phyloP scores from a whole-genome alignment of 2,329 filamentous ascomycete species.

The Aspergillus fumigatus region DNA sequence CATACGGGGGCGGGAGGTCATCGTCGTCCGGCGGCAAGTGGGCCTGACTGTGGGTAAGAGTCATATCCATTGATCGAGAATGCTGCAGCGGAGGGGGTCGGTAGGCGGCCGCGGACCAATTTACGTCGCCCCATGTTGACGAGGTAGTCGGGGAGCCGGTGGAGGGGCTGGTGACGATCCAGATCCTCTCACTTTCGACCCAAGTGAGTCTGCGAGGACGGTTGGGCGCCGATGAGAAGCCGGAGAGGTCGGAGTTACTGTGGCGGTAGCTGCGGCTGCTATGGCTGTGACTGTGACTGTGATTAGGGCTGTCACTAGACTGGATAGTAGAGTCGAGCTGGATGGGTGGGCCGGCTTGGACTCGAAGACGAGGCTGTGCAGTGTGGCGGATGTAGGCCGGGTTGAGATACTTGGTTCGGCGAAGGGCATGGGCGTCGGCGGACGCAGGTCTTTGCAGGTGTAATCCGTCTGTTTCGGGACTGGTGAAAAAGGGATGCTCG shows the following conservation, averaged over 20 bases:
- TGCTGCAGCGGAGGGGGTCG: neutral
- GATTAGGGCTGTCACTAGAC: neutral
- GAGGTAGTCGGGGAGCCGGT: neutral
- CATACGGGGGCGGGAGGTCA: conserved; percentile 25
- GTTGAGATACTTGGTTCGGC: neutral
- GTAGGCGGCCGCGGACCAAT: neutral
- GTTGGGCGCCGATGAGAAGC: conserved; percentile 3
- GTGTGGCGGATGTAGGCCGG: neutral
- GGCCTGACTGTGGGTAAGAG: neutral
- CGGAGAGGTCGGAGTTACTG: conserved; percentile 1
- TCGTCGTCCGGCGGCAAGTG: neutral
- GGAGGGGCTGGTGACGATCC: conserved; percentile 18
- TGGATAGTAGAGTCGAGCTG: neutral
- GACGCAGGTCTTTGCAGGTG: conserved; percentile 13
- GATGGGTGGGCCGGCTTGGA: neutral
- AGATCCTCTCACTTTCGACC: conserved; percentile 26
- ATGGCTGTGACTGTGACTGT: neutral
- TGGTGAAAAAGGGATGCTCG: neutral
- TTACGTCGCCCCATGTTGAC: neutral
- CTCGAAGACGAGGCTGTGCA: neutral
- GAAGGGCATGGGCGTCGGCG: conserved; percentile 8
- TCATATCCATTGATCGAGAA: conserved; percentile 4
- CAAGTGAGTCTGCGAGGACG: conserved; percentile 21
- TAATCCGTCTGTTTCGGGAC: conserved; percentile 1
- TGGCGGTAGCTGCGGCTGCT: neutral